phyloP scores from a whole-genome alignment of 805 yeast species.

The Saturnispora sekii region DNA sequence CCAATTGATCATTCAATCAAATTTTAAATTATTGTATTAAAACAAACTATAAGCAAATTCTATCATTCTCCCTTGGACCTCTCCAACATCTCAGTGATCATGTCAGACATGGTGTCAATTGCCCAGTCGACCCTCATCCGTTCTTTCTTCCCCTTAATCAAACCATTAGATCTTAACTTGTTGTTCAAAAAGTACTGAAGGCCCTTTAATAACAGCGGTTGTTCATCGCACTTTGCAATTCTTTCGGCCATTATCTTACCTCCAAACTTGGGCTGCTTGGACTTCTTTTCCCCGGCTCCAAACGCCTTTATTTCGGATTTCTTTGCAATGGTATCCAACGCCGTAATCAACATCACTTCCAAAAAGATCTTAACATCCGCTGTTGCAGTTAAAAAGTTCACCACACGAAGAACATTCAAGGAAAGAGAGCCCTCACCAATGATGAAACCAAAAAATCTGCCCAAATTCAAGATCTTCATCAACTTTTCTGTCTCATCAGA shows the following conservation, averaged over 20 bases:
- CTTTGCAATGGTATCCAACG: slow-evolving; percentile 56
- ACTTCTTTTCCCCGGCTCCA: slow-evolving; percentile 32
- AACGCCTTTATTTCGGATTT: slow-evolving; percentile 42
- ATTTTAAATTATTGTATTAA: neutral
- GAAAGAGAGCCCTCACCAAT: slow-evolving; percentile 67
- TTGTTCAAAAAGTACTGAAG: slow-evolving; percentile 50
- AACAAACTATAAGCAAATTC: neutral
- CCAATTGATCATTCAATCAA: too few relatives aligned
- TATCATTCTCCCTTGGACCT: slow-evolving; percentile 3
- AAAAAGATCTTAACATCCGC: slow-evolving; percentile 56
- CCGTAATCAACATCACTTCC: slow-evolving; percentile 62
- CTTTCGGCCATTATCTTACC: slow-evolving; percentile 27
- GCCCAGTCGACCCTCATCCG: slow-evolving; percentile 60
- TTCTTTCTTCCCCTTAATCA: slow-evolving; percentile 46
- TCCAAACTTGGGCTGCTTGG: slow-evolving; percentile 26
- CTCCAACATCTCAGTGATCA: slow-evolving; percentile 33
- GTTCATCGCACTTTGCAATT: slow-evolving; percentile 46
- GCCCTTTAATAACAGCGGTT: slow-evolving; percentile 52
- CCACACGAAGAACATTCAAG: slow-evolving; percentile 60
- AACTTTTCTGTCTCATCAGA: slow-evolving; percentile 50
- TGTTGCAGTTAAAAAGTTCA: slow-evolving; percentile 60
- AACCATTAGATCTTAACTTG: slow-evolving; percentile 35
- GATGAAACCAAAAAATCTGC: slow-evolving; percentile 70
- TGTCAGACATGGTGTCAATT: slow-evolving; percentile 40
- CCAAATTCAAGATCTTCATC: slow-evolving; percentile 57